These are phyloP conservation scores for Daldinia grandis DNA, from an alignment of 495 filamentous ascomycete species.

Conservation along the genomic window DNA sequence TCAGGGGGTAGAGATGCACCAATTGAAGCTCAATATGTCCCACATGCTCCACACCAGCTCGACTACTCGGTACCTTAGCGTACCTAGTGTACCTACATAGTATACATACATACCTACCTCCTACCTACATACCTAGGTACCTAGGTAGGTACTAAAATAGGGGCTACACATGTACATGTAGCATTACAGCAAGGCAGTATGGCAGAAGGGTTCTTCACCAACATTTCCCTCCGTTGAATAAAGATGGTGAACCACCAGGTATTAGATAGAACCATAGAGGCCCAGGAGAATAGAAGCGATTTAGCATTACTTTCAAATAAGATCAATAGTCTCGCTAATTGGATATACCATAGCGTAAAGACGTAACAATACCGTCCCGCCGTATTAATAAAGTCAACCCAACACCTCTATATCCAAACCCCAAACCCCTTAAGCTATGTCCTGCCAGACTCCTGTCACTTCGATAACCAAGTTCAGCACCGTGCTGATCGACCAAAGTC, in stretches of 20 bases:
- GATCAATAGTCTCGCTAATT: neutral
- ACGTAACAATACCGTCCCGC: slow-evolving; percentile 7
- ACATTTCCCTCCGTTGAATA: too few species aligned
- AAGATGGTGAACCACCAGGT: too few species aligned
- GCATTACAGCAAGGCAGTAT: too few species aligned
- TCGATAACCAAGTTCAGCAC: slow-evolving; percentile 85
- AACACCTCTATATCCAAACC: slow-evolving; percentile 7
- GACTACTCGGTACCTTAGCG: neutral
- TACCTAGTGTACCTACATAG: too few species aligned
- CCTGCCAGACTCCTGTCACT: slow-evolving; percentile 62
- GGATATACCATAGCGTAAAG: neutral
- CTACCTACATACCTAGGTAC: too few species aligned
- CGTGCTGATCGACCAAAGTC: slow-evolving; percentile 87
- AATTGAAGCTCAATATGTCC: slow-evolving; percentile 27
- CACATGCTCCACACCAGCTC: slow-evolving; percentile 22
- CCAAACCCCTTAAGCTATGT: slow-evolving; percentile 43
- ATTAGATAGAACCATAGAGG: neutral
- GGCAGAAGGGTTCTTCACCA: too few species aligned
- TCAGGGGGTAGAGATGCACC: slow-evolving; percentile 27
- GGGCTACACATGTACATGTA: too few species aligned
- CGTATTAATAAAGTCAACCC: slow-evolving; percentile 5
- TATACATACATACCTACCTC: too few species aligned
- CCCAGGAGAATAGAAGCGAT: neutral
- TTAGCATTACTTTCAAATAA: neutral
- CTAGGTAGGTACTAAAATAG: too few species aligned